Evolutionary conservation across 345 rosid genomes (phyloP).

Genomic region (Rhodomyrtus tomentosa): DNA sequence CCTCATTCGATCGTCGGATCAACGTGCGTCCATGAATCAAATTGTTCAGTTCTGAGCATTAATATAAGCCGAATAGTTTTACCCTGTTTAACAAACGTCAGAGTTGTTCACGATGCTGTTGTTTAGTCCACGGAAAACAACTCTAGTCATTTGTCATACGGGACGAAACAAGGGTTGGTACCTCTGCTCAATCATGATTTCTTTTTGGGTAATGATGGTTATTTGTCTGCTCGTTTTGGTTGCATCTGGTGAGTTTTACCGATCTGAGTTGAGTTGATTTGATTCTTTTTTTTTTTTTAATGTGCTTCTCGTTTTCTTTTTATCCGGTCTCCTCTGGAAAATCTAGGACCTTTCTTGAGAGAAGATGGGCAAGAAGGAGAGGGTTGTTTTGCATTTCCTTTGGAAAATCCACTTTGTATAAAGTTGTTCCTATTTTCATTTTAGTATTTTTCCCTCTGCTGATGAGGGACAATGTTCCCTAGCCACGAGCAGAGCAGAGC

Average conservation of each 20-base stretch:
- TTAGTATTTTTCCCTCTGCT: constrained; percentile 33
- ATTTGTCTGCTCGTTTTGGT: background rate
- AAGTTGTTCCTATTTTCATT: background rate
- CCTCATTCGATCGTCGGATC: background rate
- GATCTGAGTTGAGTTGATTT: background rate
- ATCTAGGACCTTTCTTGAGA: constrained; percentile 51
- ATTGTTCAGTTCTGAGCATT: too few species aligned
- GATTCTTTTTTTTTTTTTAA: background rate
- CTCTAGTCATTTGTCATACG: constrained; percentile 84
- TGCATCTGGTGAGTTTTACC: background rate
- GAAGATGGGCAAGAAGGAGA: constrained; percentile 76
- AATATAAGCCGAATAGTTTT: background rate
- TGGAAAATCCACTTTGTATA: background rate
- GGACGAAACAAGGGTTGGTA: constrained; percentile 66
- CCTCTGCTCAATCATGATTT: background rate
- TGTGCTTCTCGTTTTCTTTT: background rate
- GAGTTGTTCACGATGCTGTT: constrained; percentile 47
- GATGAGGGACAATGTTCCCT: constrained; percentile 66
- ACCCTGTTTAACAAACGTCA: too few species aligned
- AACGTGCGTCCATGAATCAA: background rate
- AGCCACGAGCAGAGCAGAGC: constrained; percentile 39
- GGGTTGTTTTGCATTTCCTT: background rate
- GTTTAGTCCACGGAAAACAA: constrained; percentile 87
- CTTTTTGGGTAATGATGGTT: background rate
- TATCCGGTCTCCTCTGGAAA: constrained; percentile 60